Evolutionary conservation across 163 green algal genomes (phyloP), one percentile per base, ranked within the genome.

Genomic region (Prototheca stagnorum): DNA sequence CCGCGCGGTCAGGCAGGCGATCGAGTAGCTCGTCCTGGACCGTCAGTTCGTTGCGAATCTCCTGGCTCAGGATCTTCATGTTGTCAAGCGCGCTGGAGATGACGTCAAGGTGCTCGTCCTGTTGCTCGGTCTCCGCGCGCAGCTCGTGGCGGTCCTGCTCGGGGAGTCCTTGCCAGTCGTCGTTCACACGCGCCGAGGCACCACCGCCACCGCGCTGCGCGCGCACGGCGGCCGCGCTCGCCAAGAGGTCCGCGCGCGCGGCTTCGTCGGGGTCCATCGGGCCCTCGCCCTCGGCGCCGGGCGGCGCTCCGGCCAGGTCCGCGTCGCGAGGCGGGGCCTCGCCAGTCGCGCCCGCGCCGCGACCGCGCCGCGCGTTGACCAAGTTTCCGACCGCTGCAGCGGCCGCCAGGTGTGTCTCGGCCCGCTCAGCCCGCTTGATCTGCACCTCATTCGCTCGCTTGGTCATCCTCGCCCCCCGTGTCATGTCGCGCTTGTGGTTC

Each of bases 131-230:
- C 35, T 66, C 49, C 27, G 11, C 17, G 46, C 56, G 31, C 3
- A 66, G 31, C 52, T 66, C 51, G 4, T 19, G 12, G 2, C 47
- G 44, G 22, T 66, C 57, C 33, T 51, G 27, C 15, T 49, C 57
- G 45, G 57, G 37, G 5, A 23, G 19, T 4, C n/a, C 35, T 25
- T 14, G 7, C 11, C n/a, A 34, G 15, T 24, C 2, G 16, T 22
- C 34, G 12, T 27, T 29, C 15, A 25, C 4, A 0, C 23, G n/a
- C 20, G 35, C 9, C 19, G 40, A n/a, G n/a, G n/a, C n/a, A n/a
- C n/a, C n/a, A n/a, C n/a, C n/a, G n/a, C n/a, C n/a, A n/a, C n/a
- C n/a, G n/a, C n/a, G n/a, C n/a, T n/a, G n/a, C n/a, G n/a, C n/a
- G n/a, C n/a, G n/a, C n/a, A n/a, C n/a, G n/a, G n/a, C n/a, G n/a